These are phyloP conservation scores for Epichloe uncinata DNA, from an alignment of 2,329 filamentous ascomycete genomes.

Conservation along the genomic window DNA sequence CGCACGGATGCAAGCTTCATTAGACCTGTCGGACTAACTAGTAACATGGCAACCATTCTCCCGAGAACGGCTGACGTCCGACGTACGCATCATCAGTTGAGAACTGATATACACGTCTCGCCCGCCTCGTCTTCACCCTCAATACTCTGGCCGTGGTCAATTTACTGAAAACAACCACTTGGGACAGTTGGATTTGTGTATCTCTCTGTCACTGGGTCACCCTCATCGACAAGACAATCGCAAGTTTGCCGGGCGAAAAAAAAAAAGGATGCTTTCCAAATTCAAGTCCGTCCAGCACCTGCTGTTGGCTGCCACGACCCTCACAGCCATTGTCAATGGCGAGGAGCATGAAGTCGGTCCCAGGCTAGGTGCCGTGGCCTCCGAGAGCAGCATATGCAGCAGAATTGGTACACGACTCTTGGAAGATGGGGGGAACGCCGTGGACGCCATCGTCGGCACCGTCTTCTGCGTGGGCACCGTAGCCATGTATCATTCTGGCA, in stretches of 20 bases:
- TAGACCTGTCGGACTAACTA: too few species aligned
- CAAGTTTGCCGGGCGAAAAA: not conserved
- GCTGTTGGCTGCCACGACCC: not conserved
- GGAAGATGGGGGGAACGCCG: conserved; percentile 51
- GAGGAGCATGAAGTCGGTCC: not conserved
- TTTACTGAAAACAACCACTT: too few species aligned
- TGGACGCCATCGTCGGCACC: conserved; percentile 52
- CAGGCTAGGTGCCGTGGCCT: conserved; percentile 44
- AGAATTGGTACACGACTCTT: conserved; percentile 44
- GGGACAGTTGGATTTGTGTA: too few species aligned
- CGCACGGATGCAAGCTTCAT: too few species aligned
- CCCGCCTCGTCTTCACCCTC: too few species aligned
- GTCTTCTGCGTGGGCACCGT: conserved; percentile 50
- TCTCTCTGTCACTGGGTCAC: not conserved
- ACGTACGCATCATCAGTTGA: too few species aligned
- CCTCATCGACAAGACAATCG: not conserved
- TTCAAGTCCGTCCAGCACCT: not conserved
- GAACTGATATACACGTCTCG: too few species aligned
- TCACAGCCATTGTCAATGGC: not conserved
- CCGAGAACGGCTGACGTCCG: too few species aligned
- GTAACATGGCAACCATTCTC: too few species aligned
- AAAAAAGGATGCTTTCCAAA: not conserved
- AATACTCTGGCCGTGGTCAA: too few species aligned
- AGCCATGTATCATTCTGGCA: conserved; percentile 54
- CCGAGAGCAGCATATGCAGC: conserved; percentile 46